Conservation (phyloP, 164 flowering plant genomes). For the Amborella trichopoda region DNA sequence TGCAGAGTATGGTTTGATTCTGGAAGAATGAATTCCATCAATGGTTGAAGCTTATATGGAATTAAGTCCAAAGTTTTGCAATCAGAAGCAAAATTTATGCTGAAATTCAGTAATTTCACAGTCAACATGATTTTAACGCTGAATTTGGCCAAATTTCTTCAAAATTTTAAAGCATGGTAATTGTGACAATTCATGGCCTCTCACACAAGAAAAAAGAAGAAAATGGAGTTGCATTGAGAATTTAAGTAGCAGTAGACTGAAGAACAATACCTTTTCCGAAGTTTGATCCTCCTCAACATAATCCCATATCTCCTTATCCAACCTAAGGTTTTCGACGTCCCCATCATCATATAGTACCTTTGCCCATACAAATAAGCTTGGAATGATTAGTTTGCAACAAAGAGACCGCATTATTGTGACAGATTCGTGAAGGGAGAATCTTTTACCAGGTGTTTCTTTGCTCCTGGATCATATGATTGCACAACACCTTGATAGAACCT, state of each 20-base stretch:
- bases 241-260: conserved; percentile 3
- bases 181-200: background rate
- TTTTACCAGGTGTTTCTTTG: conserved; percentile 68
- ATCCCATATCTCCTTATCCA: conserved; percentile 88
- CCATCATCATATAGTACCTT: conserved; percentile 88
- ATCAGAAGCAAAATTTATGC: conserved; percentile 17
- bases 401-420: no score
- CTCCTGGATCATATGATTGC: conserved; percentile 59
- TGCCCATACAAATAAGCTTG: background rate
- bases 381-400: background rate
- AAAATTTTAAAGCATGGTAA: background rate
- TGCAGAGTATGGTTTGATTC: no score
- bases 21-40: no score
- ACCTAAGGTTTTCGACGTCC: conserved; percentile 72
- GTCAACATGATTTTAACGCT: conserved; percentile 43
- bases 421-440: background rate
- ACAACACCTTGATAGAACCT: conserved; percentile 90
- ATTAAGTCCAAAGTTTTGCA: no score
- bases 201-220: background rate
- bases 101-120: no score
- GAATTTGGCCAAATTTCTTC: conserved; percentile 13
- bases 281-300: conserved; percentile 29
- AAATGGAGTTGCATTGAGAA: background rate
- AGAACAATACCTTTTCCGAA: conserved; percentile 33
- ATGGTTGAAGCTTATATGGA: no score